These are phyloP conservation scores for Trichophyton simii DNA, from an alignment of 2,329 filamentous ascomycete genomes.

Conservation along the genomic window DNA sequence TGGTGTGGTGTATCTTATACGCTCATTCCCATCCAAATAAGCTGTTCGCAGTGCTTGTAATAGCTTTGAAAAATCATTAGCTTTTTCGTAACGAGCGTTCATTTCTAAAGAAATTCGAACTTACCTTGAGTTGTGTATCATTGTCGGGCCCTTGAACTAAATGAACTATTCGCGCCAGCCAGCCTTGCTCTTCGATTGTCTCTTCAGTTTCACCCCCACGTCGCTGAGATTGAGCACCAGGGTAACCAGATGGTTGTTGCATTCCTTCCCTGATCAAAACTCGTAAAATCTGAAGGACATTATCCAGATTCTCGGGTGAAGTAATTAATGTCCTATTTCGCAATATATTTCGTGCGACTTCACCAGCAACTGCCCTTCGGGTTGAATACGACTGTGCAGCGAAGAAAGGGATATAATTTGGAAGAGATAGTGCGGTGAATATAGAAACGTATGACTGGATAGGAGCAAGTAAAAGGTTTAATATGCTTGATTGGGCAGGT, in stretches of 20 bases:
- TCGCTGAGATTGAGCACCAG: constrained; percentile 60
- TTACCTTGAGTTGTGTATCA: constrained; percentile 75
- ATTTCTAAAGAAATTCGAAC: background rate
- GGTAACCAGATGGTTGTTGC: constrained; percentile 71
- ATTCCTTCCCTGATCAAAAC: constrained; percentile 90
- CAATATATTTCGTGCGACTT: constrained; percentile 71
- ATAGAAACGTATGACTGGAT: constrained; percentile 82
- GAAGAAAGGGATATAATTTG: constrained; percentile 79
- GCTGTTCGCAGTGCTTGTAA: constrained; percentile 78
- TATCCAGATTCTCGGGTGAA: constrained; percentile 67
- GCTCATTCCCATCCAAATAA: constrained; percentile 82
- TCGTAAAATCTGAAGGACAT: constrained; percentile 74
- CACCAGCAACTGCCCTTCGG: constrained; percentile 75
- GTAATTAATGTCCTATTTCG: constrained; percentile 69
- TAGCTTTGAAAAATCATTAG: constrained; percentile 38
- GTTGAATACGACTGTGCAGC: constrained; percentile 90
- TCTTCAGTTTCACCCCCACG: constrained; percentile 82
- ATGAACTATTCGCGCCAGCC: constrained; percentile 86
- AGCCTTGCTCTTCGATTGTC: constrained; percentile 94
- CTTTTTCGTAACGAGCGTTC: constrained; percentile 11
- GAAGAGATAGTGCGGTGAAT: constrained; percentile 89
- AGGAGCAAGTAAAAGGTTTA: constrained; percentile 80
- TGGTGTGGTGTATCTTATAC: constrained; percentile 89
- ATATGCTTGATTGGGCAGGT: constrained; percentile 73
- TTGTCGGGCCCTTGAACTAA: constrained; percentile 73